Base-by-base conservation (phyloP, 371 early-diverging fungal genomes). In the Syncephalastrum racemosum region DNA sequence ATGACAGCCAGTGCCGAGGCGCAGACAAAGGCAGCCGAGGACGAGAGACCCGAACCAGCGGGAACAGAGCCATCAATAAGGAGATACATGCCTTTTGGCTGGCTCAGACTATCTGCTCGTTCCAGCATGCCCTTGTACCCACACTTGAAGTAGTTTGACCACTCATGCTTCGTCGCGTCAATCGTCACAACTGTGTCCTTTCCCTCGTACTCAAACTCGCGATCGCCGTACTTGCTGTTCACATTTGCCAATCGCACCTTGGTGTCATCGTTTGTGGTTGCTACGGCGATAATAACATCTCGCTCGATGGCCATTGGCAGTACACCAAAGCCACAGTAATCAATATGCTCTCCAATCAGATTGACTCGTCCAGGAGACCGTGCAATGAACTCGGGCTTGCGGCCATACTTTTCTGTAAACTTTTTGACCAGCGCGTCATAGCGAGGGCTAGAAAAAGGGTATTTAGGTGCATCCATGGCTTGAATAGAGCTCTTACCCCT, bases 281-380 rank as follows among this genome's bases (percentile, higher is more conserved):
- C 77, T 36, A 88, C 90, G 39, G 90, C 91, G 39, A 90, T 85
- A 24, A 94, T 71, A 6, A 87, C 82, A 70, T 97, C 97, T 18
- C 90, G 85, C 51, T 90, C 93, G 62, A 96, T 88, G 40, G 95
- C 98, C 97, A 96, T 96, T 39, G 98, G 98, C 36, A 97, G 75
- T 15, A 97, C 98, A 24, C 91, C 90, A 66, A 89, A 93, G 14
- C 93, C 95, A 53, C 93, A 87, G 74, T 96, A 96, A 76, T 97
- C 98, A 53, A 97, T 92, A 66, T 97, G 98, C 66, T 97, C 98
- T 66, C 91, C 95, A 62, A 96, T 97, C 53, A 97, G 79, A 76
- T 96, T 97, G 52, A 95, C 96, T 25, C 97, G 85, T 16, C 97
- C 97, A 3, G 97, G 96, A 8, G 93, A 83, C 18, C 97, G 88